phyloP scores from a whole-genome alignment of 306 rosid species.

The Lathyrus oleraceus region DNA sequence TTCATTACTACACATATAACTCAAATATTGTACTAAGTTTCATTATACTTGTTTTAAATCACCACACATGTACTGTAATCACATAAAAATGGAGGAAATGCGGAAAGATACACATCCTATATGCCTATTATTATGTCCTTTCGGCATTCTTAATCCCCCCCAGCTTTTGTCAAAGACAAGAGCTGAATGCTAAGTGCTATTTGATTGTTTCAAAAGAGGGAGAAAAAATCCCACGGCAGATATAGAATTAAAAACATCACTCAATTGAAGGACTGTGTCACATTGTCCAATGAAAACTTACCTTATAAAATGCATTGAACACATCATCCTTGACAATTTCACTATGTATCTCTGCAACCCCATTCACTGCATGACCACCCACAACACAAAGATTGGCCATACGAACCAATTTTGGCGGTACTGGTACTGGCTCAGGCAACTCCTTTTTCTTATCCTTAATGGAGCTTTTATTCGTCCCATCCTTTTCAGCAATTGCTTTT shows the following conservation, averaged over 20 bases:
- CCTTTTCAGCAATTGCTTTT: conserved; percentile 44
- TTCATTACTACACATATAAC: background rate
- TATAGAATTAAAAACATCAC: conserved; percentile 19
- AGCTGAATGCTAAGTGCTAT: conserved; percentile 12
- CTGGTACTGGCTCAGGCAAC: conserved; percentile 59
- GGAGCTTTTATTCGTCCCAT: conserved; percentile 40
- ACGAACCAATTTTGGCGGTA: conserved; percentile 85
- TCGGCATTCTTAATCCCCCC: conserved; percentile 4
- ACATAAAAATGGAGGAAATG: conserved; percentile 18
- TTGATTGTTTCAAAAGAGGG: background rate
- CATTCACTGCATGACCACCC: conserved; percentile 98
- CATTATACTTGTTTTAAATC: background rate
- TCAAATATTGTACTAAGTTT: background rate
- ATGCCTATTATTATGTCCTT: background rate
- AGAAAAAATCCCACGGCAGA: background rate
- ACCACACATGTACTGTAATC: background rate
- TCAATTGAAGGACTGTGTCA: conserved; percentile 27
- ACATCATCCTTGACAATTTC: conserved; percentile 94
- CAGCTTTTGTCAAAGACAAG: conserved; percentile 7
- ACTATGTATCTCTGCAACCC: conserved; percentile 98
- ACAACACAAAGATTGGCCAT: conserved; percentile 98
- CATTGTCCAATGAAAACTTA: conserved; percentile 34
- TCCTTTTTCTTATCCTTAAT: conserved; percentile 46
- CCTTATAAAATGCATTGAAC: conserved; percentile 87
- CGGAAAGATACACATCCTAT: conserved; percentile 14